Evolutionary conservation across 257 asterid species (phyloP), one percentile per base, ranked within the genome.

Genomic region (Jacaranda mimosifolia): DNA sequence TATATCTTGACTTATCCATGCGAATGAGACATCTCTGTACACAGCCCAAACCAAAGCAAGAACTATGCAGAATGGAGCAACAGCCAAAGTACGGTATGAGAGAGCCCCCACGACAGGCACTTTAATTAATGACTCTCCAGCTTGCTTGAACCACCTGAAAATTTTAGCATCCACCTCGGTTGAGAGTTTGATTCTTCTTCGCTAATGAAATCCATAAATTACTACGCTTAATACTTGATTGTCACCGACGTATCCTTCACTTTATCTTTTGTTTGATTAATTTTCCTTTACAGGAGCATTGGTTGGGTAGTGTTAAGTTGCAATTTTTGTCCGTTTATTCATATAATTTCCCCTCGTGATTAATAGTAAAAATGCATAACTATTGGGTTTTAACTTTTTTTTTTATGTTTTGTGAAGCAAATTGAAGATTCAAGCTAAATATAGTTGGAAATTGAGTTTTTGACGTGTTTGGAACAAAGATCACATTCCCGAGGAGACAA

Each of bases 1-100:
- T 76, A 94, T 82, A 83, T 94, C 97, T 87, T 91, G 98, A 74
- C 97, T 97, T 49, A 94, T 89, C 98, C 98, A 94, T 71, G 94
- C 97, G 84, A 92, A 88, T 72, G 96, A 84, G 57, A 35, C 70
- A 32, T 73, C 73, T 81, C 97, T 84, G 84, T 89, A 82, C 55
- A 92, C 87, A 17, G 97, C 97, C 98, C 98, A 94, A 49, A 89
- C 81, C 49, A 89, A 91, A 38, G 96, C 94, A 85, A 94, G 89
- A 63, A 93, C 89, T 76, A 92, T 73, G 83, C 97, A 94, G 84
- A 94, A 90, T 43, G 98, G 98, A 21, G 94, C 72, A 79, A 94
- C 93, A 11, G 94, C 98, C 86, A 94, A 70, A 6, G 97, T 86
- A 59, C 92, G 97, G 80, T 92, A 82, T 4, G 98, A 94, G 18